Conservation (phyloP, 768 basidiomycete species). For the Phaeotremella skinneri region DNA sequence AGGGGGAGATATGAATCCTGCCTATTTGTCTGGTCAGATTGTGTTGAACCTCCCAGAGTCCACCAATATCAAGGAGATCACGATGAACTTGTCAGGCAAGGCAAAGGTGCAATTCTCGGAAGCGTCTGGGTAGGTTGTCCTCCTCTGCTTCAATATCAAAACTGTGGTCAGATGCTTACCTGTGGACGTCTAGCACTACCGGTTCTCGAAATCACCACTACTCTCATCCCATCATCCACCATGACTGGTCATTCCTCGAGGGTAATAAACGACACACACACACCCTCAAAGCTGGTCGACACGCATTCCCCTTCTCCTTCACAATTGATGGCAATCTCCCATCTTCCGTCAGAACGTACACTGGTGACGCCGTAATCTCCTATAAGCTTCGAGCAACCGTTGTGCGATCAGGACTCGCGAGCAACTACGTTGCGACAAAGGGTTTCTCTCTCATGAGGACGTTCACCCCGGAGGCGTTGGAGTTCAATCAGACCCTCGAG, state of each 20-base stretch:
- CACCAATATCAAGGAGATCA: conserved; percentile 76
- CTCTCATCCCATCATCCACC: conserved; percentile 63
- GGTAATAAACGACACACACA: conserved; percentile 73
- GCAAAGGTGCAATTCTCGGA: conserved; percentile 63
- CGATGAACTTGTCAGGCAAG: conserved; percentile 79
- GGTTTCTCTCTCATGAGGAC: conserved; percentile 70
- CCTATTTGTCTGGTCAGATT: conserved; percentile 75
- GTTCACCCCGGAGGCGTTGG: conserved; percentile 76
- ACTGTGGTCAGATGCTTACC: conserved; percentile 5
- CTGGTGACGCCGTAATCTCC: conserved; percentile 61
- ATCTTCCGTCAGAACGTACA: conserved; percentile 64
- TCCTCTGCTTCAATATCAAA: background rate
- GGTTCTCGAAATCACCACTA: conserved; percentile 49
- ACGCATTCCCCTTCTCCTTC: conserved; percentile 87
- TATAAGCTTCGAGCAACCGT: conserved; percentile 88
- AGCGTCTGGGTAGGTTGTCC: conserved; percentile 38
- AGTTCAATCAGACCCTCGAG: conserved; percentile 93
- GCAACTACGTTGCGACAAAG: conserved; percentile 63
- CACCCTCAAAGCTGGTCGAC: conserved; percentile 93
- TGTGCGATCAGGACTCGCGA: conserved; percentile 69
- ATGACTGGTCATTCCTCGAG: conserved; percentile 91
- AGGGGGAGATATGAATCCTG: conserved; percentile 77
- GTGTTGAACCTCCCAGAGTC: conserved; percentile 74
- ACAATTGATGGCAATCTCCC: conserved; percentile 81
- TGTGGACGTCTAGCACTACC: conserved; percentile 15